Evolutionary conservation across 2,329 filamentous ascomycete genomes (phyloP).

Genomic region (Penicillium sp.): DNA sequence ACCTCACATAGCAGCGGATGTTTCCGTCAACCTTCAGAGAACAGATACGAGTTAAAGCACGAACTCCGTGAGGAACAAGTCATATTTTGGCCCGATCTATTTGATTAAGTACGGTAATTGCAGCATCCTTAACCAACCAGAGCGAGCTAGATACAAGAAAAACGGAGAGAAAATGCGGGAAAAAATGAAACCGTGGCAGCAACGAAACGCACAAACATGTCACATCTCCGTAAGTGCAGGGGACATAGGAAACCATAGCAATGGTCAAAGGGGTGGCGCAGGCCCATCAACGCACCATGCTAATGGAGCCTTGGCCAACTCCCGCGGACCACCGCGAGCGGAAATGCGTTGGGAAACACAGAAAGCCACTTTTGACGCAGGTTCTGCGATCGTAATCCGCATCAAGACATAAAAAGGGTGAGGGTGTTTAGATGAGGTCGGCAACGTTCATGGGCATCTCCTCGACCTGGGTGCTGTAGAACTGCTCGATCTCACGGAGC

Average conservation of each 20-base stretch:
- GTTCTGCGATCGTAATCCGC: slow-evolving; percentile 40
- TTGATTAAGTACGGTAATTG: slow-evolving; percentile 36
- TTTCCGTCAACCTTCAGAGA: slow-evolving; percentile 11
- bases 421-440: slow-evolving; percentile 46
- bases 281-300: slow-evolving; percentile 12
- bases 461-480: slow-evolving; percentile 95
- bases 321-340: slow-evolving; percentile 24
- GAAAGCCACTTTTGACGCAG: slow-evolving; percentile 43
- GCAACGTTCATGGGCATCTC: slow-evolving; percentile 98
- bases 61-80: slow-evolving; percentile 33
- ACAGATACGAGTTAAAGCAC: background rate
- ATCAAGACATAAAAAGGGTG: slow-evolving; percentile 34
- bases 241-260: slow-evolving; percentile 40
- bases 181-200: slow-evolving; percentile 35
- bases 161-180: slow-evolving; percentile 29
- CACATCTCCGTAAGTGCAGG: slow-evolving; percentile 38
- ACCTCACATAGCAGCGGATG: too few species aligned
- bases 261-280: slow-evolving; percentile 11
- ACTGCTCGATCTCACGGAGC: slow-evolving; percentile 92
- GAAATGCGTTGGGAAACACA: slow-evolving; percentile 36
- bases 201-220: slow-evolving; percentile 38
- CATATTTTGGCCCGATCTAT: slow-evolving; percentile 39
- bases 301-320: background rate
- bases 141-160: slow-evolving; percentile 38
- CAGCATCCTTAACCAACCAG: slow-evolving; percentile 39